A percentile compares a stretch with the other conserved stretches of the same genome.
Evolutionary conservation across 345 rosid genomes (phyloP).

Genomic region (Ceriops tagal): DNA sequence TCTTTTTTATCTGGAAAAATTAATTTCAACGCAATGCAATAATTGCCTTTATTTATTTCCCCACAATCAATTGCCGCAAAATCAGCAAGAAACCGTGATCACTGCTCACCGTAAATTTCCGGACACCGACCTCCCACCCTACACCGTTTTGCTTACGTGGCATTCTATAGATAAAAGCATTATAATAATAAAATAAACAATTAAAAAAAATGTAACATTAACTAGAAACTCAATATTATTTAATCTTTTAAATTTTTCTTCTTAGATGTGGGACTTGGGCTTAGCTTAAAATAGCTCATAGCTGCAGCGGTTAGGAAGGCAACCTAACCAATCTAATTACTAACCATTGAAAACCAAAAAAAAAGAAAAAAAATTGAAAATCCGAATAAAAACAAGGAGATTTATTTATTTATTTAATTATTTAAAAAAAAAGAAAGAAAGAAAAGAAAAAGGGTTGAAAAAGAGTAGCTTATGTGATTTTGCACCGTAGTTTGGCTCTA

Average conservation of each 20-base stretch:
- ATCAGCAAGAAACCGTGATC: conserved; percentile 47
- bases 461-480: not conserved
- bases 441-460: no score
- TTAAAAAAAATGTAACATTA: no score
- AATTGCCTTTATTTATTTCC: not conserved
- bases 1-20: not conserved
- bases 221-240: no score
- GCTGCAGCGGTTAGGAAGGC: not conserved
- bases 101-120: conserved; percentile 10
- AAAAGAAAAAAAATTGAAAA: not conserved
- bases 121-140: conserved; percentile 18
- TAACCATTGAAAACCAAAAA: conserved; percentile 5
- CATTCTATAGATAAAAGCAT: no score
- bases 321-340: not conserved
- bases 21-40: conserved; percentile 2
- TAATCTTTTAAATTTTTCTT: no score
- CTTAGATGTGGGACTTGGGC: not conserved
- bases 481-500: conserved; percentile 20
- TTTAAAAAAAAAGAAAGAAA: not conserved
- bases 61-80: conserved; percentile 24
- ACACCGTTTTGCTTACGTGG: conserved; percentile 1
- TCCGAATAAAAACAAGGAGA: not conserved
- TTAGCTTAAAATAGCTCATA: conserved; percentile 16
- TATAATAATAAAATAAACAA: no score
- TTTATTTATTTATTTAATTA: no score